Percentiles rank a stretch among this genome's conserved stretches.
phyloP scores from a whole-genome alignment of 2,329 filamentous ascomycete genomes.

The Zasmidium citrigriseum region DNA sequence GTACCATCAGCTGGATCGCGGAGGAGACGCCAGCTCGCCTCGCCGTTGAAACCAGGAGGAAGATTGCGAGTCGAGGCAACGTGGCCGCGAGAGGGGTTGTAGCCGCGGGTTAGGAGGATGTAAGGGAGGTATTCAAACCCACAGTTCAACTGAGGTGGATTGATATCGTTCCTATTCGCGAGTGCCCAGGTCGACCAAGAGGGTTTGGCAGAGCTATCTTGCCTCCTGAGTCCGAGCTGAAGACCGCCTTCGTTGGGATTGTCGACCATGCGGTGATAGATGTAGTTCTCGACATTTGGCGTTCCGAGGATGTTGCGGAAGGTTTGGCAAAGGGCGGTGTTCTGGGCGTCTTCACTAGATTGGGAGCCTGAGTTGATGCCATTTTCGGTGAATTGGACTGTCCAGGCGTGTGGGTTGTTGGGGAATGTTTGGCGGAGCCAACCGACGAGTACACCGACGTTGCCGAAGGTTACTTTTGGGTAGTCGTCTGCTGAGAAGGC shows the following conservation, averaged over 20 bases:
- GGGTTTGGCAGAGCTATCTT: background rate
- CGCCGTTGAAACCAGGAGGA: background rate
- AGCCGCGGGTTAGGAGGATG: background rate
- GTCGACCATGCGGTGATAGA: slow-evolving; percentile 1
- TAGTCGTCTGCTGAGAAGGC: background rate
- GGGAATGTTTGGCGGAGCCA: background rate
- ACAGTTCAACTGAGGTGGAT: background rate
- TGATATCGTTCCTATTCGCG: background rate
- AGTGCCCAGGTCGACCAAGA: background rate
- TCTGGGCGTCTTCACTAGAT: slow-evolving; percentile 1
- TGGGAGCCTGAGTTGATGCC: background rate
- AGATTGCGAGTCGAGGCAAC: background rate
- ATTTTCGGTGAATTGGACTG: background rate
- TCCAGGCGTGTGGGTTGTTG: background rate
- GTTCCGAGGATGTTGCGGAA: background rate
- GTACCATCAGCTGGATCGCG: background rate
- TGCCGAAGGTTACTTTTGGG: background rate
- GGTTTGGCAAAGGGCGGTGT: background rate
- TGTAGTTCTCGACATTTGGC: slow-evolving; percentile 1
- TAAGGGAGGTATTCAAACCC: background rate
- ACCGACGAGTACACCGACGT: background rate
- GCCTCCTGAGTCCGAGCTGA: background rate
- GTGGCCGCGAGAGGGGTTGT: background rate
- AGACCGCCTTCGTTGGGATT: background rate
- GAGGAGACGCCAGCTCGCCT: background rate